Conservation (phyloP, 768 basidiomycete genomes). For the Glaciozyma antarctica region DNA sequence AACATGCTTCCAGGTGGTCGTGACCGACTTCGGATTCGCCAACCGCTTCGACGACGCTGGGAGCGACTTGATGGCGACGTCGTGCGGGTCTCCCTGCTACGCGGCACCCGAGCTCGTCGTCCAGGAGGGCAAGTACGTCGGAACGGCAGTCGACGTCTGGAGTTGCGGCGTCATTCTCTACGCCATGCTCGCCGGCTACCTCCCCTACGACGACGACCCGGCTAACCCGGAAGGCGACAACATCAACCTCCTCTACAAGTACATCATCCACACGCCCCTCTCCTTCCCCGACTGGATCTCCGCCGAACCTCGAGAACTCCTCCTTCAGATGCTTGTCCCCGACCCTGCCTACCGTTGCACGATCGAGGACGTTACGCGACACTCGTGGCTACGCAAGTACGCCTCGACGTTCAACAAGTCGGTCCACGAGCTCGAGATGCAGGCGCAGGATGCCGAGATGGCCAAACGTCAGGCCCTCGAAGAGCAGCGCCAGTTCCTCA, state of each 20-base stretch:
- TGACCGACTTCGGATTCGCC: slow-evolving; percentile 98
- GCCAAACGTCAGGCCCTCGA: slow-evolving; percentile 58
- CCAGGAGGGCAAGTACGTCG: slow-evolving; percentile 91
- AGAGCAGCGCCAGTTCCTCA: slow-evolving; percentile 54
- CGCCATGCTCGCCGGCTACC: slow-evolving; percentile 91
- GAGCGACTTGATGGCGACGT: slow-evolving; percentile 97
- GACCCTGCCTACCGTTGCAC: slow-evolving; percentile 73
- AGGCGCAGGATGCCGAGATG: slow-evolving; percentile 75
- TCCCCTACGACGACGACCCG: slow-evolving; percentile 99
- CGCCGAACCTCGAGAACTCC: slow-evolving; percentile 65
- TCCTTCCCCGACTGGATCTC: slow-evolving; percentile 96
- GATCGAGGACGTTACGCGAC: slow-evolving; percentile 68
- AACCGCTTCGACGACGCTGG: slow-evolving; percentile 87
- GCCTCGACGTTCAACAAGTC: slow-evolving; percentile 54
- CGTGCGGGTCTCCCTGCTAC: slow-evolving; percentile 94
- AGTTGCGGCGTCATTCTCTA: slow-evolving; percentile 91
- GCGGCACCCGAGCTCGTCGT: slow-evolving; percentile 97
- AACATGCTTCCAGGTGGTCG: slow-evolving; percentile 44
- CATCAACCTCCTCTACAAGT: slow-evolving; percentile 95
- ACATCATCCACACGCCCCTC: slow-evolving; percentile 93
- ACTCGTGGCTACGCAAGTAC: slow-evolving; percentile 72
- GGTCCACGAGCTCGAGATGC: slow-evolving; percentile 67
- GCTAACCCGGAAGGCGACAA: slow-evolving; percentile 98
- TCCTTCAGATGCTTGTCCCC: slow-evolving; percentile 87
- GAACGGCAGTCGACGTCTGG: slow-evolving; percentile 97